Conservation (phyloP, 352 stramenopile species). For the Phytopythium boreale region DNA sequence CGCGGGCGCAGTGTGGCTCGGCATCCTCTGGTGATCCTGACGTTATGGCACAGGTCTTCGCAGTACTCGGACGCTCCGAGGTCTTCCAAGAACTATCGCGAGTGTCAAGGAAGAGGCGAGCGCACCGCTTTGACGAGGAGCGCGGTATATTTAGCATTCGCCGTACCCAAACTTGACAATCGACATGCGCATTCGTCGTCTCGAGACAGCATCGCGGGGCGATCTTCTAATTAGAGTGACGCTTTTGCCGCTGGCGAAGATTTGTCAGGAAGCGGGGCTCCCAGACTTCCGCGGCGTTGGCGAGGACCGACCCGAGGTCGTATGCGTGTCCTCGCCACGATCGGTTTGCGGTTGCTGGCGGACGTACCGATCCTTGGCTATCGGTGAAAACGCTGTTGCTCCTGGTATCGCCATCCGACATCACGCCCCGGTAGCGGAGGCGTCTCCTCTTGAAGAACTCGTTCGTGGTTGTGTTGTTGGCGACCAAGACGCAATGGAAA, state of each 20-base stretch:
- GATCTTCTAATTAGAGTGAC: neutral
- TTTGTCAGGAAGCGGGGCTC: slow-evolving; percentile 23
- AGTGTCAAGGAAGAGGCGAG: neutral
- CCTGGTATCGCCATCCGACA: neutral
- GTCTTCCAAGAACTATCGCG: neutral
- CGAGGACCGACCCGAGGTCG: slow-evolving; percentile 11
- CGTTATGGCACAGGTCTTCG: too few relatives aligned
- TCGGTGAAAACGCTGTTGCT: neutral
- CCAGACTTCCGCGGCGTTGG: slow-evolving; percentile 33
- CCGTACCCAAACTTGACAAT: too few relatives aligned
- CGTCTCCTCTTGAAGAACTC: slow-evolving; percentile 68
- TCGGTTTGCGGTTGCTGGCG: neutral
- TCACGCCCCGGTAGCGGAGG: neutral
- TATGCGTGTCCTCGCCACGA: slow-evolving; percentile 13
- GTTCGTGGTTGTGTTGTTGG: slow-evolving; percentile 61
- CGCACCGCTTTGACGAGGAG: neutral
- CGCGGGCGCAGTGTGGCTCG: neutral
- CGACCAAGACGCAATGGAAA: slow-evolving; percentile 58
- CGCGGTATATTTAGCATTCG: neutral
- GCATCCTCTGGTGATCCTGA: neutral
- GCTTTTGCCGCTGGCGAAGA: slow-evolving; percentile 1
- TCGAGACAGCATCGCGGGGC: too few relatives aligned
- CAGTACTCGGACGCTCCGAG: too few relatives aligned
- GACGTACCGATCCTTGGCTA: neutral
- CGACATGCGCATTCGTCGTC: too few relatives aligned